Percentiles rank a stretch among this genome's conserved stretches.
These are phyloP conservation scores for Solanum chmielewskii DNA, from an alignment of 257 asterid genomes.

Conservation along the genomic window DNA sequence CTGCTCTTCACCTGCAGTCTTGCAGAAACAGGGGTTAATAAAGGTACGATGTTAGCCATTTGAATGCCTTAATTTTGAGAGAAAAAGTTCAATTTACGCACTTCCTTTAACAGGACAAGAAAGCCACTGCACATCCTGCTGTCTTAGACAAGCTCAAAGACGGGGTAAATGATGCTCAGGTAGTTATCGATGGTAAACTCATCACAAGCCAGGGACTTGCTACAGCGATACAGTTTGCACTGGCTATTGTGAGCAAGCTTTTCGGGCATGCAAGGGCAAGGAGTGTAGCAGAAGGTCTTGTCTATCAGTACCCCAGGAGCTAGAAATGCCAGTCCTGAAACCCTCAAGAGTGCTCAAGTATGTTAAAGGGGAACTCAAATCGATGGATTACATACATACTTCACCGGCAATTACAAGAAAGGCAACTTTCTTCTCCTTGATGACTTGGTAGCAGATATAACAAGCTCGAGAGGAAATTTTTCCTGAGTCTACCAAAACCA, in stretches of 20 bases:
- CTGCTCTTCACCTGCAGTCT: slow-evolving; percentile 47
- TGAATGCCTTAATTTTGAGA: neutral
- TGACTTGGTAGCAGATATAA: neutral
- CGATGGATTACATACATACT: neutral
- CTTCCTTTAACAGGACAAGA: slow-evolving; percentile 45
- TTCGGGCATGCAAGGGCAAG: slow-evolving; percentile 80
- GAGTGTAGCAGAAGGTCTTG: slow-evolving; percentile 95
- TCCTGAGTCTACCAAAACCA: neutral
- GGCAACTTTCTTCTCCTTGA: neutral
- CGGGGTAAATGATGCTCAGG: slow-evolving; percentile 33
- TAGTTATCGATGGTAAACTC: slow-evolving; percentile 69
- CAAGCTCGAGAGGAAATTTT: neutral
- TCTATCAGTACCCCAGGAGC: slow-evolving; percentile 44
- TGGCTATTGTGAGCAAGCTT: slow-evolving; percentile 69
- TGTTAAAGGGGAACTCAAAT: neutral
- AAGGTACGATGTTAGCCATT: slow-evolving; percentile 30
- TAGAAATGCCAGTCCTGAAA: neutral
- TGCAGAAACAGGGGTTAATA: slow-evolving; percentile 59
- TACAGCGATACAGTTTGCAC: slow-evolving; percentile 51
- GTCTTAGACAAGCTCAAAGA: slow-evolving; percentile 23
- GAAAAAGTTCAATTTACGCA: neutral
- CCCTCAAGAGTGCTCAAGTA: neutral
- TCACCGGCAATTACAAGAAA: neutral
- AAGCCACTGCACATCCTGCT: slow-evolving; percentile 49
- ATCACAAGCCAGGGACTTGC: slow-evolving; percentile 72